phyloP scores from a whole-genome alignment of 2,329 filamentous ascomycete species.

The Aspergillus sojae region DNA sequence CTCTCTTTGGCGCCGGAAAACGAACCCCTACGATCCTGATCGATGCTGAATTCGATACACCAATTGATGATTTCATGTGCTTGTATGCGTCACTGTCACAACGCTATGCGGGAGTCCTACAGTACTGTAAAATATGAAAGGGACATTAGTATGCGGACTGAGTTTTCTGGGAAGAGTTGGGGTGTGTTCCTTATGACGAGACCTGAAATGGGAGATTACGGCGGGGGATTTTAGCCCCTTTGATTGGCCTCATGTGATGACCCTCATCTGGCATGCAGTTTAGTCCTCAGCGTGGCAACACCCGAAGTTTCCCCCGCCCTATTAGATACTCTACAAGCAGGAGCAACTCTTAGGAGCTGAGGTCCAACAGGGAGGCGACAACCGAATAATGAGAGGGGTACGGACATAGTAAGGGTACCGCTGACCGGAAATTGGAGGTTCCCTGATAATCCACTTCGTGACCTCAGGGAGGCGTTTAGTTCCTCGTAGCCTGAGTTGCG shows the following conservation, averaged over 20 bases:
- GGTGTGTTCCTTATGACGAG: conserved; percentile 12
- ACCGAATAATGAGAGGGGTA: not conserved
- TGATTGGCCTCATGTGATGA: conserved; percentile 13
- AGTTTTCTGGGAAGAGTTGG: not conserved
- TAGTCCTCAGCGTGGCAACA: conserved; percentile 13
- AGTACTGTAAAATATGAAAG: not conserved
- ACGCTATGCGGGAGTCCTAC: conserved; percentile 11
- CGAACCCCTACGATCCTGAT: conserved; percentile 1
- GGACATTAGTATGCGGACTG: not conserved
- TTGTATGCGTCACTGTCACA: conserved; percentile 16
- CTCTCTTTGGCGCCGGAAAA: conserved; percentile 7
- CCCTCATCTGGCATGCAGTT: conserved; percentile 7
- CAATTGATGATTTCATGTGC: conserved; percentile 7
- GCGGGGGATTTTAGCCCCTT: conserved; percentile 9
- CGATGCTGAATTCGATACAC: conserved; percentile 9
- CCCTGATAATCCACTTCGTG: conserved; percentile 11
- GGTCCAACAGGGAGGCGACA: not conserved
- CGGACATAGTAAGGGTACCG: not conserved
- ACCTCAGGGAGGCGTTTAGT: conserved; percentile 3
- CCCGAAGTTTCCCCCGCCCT: not conserved
- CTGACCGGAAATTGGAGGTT: conserved; percentile 16
- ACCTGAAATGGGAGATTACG: conserved; percentile 14
- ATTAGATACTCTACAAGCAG: not conserved
- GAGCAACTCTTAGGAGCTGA: not conserved
- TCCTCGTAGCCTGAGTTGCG: conserved; percentile 9